Percentiles rank a stretch among this genome's conserved stretches.
phyloP scores from a whole-genome alignment of 208 protist genomes.

The Trypanosoma scelopori region DNA sequence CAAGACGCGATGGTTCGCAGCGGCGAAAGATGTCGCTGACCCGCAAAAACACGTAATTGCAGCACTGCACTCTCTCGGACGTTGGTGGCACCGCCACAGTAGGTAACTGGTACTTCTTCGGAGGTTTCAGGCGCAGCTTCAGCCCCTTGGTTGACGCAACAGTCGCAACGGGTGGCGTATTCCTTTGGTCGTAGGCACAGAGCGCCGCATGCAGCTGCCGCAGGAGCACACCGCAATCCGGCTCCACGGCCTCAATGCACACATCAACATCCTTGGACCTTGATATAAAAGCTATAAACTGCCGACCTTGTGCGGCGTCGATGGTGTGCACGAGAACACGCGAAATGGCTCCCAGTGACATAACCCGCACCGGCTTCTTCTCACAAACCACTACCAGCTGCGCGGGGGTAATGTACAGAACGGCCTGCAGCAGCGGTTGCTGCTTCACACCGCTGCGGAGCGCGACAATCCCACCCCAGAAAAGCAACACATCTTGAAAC shows the following conservation, averaged over 20 bases:
- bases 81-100: conserved; percentile 12
- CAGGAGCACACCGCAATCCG: conserved; percentile 2
- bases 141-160: not conserved
- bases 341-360: conserved; percentile 13
- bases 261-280: conserved; percentile 13
- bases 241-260: conserved; percentile 1
- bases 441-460: not conserved
- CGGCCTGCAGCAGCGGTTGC: not conserved
- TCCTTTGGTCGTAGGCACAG: not conserved
- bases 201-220: conserved; percentile 5
- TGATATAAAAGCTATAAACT: conserved; percentile 10
- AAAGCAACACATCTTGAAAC: conserved; percentile 18
- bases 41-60: conserved; percentile 15
- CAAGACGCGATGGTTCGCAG: conserved; percentile 10
- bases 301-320: not conserved
- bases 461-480: conserved; percentile 1
- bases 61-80: conserved; percentile 4
- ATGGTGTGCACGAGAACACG: conserved; percentile 7
- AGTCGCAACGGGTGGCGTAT: conserved; percentile 3
- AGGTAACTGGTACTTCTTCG: not conserved
- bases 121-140: conserved; percentile 4
- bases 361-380: conserved; percentile 9
- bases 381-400: conserved; percentile 15
- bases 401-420: conserved; percentile 4
- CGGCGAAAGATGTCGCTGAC: conserved; percentile 7